phyloP scores from a whole-genome alignment of 1,139 yeast genomes.

The Sugiyamaella novakii region DNA sequence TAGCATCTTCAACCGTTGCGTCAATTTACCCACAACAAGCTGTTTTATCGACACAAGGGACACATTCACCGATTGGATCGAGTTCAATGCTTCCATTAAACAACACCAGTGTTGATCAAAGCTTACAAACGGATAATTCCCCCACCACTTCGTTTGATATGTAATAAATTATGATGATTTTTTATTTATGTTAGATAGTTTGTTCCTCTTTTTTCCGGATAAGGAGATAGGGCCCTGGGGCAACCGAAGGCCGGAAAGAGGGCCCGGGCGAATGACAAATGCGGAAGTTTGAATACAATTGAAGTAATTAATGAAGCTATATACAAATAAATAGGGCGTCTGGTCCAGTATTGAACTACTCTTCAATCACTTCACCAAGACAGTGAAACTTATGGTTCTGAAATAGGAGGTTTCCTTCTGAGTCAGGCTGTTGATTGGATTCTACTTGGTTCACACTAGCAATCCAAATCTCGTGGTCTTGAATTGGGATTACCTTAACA shows the following conservation, averaged over 20 bases:
- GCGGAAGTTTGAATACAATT: no score
- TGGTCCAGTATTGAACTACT: not conserved
- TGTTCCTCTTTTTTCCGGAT: not conserved
- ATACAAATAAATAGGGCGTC: slow-evolving; percentile 16
- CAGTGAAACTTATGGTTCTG: slow-evolving; percentile 35
- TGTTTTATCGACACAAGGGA: slow-evolving; percentile 2
- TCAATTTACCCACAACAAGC: slow-evolving; percentile 15
- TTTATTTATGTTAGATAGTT: not conserved
- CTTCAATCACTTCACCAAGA: slow-evolving; percentile 27
- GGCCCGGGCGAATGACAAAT: no score
- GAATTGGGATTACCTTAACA: slow-evolving; percentile 56
- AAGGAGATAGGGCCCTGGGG: no score
- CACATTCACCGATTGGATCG: slow-evolving; percentile 3
- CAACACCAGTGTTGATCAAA: not conserved
- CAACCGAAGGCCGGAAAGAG: no score
- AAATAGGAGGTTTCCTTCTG: slow-evolving; percentile 32
- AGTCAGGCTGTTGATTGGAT: slow-evolving; percentile 15
- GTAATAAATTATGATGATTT: not conserved
- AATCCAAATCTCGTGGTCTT: slow-evolving; percentile 88
- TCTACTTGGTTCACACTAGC: slow-evolving; percentile 49
- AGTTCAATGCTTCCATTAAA: not conserved
- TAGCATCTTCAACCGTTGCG: slow-evolving; percentile 18
- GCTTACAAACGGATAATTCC: slow-evolving; percentile 2
- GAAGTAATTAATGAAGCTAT: not conserved
- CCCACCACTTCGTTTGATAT: slow-evolving; percentile 10